Evolutionary conservation across 192 early-diverging fungal species (phyloP).

Genomic region (Rhizophagus prolifer): DNA sequence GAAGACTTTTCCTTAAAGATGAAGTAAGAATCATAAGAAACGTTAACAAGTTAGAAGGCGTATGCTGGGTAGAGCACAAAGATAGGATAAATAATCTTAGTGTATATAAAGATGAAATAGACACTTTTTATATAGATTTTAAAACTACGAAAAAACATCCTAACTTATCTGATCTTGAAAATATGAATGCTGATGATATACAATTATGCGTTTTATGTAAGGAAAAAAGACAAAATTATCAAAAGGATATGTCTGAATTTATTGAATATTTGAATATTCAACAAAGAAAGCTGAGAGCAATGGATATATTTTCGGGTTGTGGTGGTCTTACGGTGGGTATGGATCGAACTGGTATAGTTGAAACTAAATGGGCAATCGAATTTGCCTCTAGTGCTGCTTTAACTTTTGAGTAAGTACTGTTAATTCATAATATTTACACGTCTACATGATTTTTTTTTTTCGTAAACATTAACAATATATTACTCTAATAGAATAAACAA

Average conservation of each 20-base stretch:
- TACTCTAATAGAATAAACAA: constrained; percentile 51
- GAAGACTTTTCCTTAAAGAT: constrained; percentile 49
- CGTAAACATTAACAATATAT: background rate
- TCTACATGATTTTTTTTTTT: background rate
- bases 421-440: background rate
- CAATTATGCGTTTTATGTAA: constrained; percentile 23
- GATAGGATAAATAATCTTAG: constrained; percentile 40
- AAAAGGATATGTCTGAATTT: background rate
- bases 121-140: constrained; percentile 49
- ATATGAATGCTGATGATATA: constrained; percentile 15
- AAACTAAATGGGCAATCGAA: constrained; percentile 59
- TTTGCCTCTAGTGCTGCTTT: constrained; percentile 56
- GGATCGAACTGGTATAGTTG: background rate
- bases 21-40: constrained; percentile 23
- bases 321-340: constrained; percentile 57
- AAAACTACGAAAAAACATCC: constrained; percentile 28
- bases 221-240: constrained; percentile 32
- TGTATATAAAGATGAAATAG: constrained; percentile 49
- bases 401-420: constrained; percentile 51
- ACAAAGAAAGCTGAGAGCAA: constrained; percentile 33
- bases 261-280: background rate
- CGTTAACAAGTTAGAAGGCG: constrained; percentile 46
- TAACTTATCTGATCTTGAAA: constrained; percentile 30
- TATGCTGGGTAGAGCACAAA: constrained; percentile 56
- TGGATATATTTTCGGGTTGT: constrained; percentile 73